Evolutionary conservation across 768 basidiomycete genomes (phyloP).

Genomic region (Cystoderma amianthinum): DNA sequence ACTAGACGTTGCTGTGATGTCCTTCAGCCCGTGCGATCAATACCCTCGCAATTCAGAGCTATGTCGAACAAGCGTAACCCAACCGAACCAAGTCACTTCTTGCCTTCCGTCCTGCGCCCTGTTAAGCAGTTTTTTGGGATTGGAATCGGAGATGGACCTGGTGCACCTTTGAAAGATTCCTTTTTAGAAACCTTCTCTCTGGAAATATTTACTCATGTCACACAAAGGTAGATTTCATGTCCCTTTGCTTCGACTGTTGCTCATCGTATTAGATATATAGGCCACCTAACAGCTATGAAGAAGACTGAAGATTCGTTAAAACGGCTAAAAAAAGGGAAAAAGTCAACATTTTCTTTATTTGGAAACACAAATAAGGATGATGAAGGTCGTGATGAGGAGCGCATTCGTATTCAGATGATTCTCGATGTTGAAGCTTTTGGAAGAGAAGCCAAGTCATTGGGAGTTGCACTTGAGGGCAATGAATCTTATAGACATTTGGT

Average conservation of each 20-base stretch:
- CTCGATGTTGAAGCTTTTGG: conserved; percentile 84
- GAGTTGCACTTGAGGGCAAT: conserved; percentile 50
- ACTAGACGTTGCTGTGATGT: conserved; percentile 80
- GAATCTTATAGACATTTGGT: conserved; percentile 48
- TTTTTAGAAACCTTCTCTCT: conserved; percentile 43
- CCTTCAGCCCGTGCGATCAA: conserved; percentile 76
- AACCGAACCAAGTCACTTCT: conserved; percentile 81
- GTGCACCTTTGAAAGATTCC: conserved; percentile 47
- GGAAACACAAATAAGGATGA: conserved; percentile 49
- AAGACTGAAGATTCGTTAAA: conserved; percentile 90
- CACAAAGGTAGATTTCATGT: conserved; percentile 43
- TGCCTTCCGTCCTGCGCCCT: conserved; percentile 74
- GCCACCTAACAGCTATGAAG: conserved; percentile 75
- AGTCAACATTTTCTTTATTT: conserved; percentile 74
- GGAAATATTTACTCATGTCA: conserved; percentile 67
- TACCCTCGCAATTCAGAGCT: conserved; percentile 87
- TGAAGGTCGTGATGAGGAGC: conserved; percentile 81
- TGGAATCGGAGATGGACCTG: conserved; percentile 51
- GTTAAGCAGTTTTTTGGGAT: conserved; percentile 68
- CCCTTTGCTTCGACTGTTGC: not conserved
- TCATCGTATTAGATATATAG: conserved; percentile 55
- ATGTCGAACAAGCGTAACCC: conserved; percentile 70
- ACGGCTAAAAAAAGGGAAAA: conserved; percentile 83
- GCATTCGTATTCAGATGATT: conserved; percentile 77
- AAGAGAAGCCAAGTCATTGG: conserved; percentile 64